These are phyloP conservation scores for Xylariales sp. DNA, from an alignment of 2,329 filamentous ascomycete genomes.

Conservation along the genomic window DNA sequence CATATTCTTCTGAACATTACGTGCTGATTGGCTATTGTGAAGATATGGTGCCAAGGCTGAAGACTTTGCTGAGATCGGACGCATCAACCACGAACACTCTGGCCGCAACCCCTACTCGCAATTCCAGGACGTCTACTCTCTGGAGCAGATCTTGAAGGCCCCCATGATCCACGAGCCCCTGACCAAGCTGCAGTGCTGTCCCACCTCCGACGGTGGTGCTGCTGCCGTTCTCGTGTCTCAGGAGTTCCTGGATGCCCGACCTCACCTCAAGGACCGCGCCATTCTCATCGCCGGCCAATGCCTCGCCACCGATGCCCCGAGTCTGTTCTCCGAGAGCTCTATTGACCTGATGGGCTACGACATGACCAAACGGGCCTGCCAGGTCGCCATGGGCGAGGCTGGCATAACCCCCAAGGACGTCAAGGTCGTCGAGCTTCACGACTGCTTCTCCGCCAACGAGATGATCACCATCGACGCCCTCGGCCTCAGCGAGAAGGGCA, in stretches of 20 bases:
- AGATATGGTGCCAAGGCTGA: conserved; percentile 77
- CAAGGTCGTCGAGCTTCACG: conserved; percentile 87
- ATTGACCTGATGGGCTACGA: conserved; percentile 89
- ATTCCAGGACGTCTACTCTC: conserved; percentile 87
- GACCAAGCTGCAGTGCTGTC: conserved; percentile 98
- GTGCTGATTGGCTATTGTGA: conserved; percentile 10
- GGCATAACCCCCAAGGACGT: conserved; percentile 64
- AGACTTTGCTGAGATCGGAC: conserved; percentile 92
- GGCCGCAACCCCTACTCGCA: conserved; percentile 96
- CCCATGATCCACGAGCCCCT: conserved; percentile 80
- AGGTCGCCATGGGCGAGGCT: conserved; percentile 70
- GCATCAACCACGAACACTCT: conserved; percentile 89
- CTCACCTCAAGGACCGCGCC: conserved; percentile 78
- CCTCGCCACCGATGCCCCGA: conserved; percentile 77
- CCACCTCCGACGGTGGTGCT: conserved; percentile 88
- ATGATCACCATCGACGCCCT: conserved; percentile 87
- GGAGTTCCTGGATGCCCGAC: conserved; percentile 78
- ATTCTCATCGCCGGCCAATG: conserved; percentile 84
- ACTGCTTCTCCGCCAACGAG: conserved; percentile 96
- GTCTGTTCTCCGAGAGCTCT: conserved; percentile 71
- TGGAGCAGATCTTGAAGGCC: conserved; percentile 72
- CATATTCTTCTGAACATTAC: too few species aligned
- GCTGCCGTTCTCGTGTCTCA: conserved; percentile 87
- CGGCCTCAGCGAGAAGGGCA: conserved; percentile 71
- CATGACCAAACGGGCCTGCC: conserved; percentile 72